Conservation (phyloP, 306 rosid genomes). For the Glycine tomentella region DNA sequence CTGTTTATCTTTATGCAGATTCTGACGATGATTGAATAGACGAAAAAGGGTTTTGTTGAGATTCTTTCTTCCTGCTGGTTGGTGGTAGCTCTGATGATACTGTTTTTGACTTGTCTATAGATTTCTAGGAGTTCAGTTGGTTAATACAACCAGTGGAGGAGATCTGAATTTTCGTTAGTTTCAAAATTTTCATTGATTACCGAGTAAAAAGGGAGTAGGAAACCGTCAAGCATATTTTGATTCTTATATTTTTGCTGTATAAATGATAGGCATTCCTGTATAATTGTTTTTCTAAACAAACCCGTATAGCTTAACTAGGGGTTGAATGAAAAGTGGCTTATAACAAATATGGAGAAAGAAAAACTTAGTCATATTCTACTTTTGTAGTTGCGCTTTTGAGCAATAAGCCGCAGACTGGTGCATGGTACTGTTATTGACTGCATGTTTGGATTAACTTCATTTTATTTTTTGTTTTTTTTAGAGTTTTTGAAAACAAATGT, state of each 20-base stretch:
- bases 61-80: conserved; percentile 43
- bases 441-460: background rate
- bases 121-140: conserved; percentile 52
- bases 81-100: conserved; percentile 55
- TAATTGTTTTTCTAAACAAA: conserved; percentile 53
- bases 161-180: conserved; percentile 49
- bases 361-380: background rate
- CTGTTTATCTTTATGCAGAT: conserved; percentile 63
- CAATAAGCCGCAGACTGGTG: conserved; percentile 14
- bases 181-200: conserved; percentile 50
- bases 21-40: conserved; percentile 89
- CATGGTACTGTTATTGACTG: background rate
- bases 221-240: conserved; percentile 43
- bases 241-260: conserved; percentile 58
- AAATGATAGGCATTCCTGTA: conserved; percentile 70
- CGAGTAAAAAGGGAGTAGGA: conserved; percentile 52
- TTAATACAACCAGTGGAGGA: conserved; percentile 52
- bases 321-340: conserved; percentile 44
- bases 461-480: background rate
- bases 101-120: conserved; percentile 52
- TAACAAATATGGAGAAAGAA: conserved; percentile 27
- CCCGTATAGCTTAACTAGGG: conserved; percentile 45
- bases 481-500: too few species aligned
- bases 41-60: conserved; percentile 51
- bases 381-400: conserved; percentile 7